A percentile compares a stretch with the other conserved stretches of the same genome.
Conservation (phyloP, 257 asterid genomes). For the Nicotiana noctiflora region DNA sequence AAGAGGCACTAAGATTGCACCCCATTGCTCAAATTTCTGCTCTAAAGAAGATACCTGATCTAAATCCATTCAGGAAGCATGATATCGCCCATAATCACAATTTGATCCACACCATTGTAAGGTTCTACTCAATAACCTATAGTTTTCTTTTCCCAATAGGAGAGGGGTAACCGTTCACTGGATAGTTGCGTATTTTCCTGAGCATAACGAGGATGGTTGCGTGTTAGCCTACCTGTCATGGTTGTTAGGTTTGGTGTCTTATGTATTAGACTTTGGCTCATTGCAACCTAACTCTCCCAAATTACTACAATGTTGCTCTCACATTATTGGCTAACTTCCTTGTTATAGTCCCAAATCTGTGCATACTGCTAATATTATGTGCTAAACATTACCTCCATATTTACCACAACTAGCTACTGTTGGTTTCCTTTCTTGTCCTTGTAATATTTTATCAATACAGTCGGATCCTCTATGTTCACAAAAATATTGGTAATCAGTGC, state of each 20-base stretch:
- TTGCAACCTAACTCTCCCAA: not conserved
- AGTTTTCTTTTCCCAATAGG: not conserved
- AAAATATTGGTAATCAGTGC: not conserved
- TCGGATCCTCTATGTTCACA: not conserved
- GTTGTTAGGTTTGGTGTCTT: not conserved
- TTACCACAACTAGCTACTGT: not conserved
- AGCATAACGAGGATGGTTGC: not conserved
- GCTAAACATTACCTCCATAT: not conserved
- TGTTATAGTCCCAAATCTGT: not conserved
- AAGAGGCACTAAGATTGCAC: not conserved
- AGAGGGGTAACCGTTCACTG: not conserved
- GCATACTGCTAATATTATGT: not conserved
- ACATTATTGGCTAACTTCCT: not conserved
- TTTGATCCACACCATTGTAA: not conserved
- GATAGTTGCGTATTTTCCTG: not conserved
- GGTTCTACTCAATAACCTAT: not conserved
- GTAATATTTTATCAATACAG: not conserved
- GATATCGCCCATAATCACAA: not conserved
- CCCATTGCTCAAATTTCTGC: conserved; percentile 2
- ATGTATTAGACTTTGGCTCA: not conserved
- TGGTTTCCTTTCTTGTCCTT: not conserved
- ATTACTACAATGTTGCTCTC: not conserved
- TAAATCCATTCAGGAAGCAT: not conserved
- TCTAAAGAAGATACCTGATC: not conserved
- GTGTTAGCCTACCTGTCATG: not conserved